Conservation (phyloP, 345 rosid species). For the Camelina sativa region DNA sequence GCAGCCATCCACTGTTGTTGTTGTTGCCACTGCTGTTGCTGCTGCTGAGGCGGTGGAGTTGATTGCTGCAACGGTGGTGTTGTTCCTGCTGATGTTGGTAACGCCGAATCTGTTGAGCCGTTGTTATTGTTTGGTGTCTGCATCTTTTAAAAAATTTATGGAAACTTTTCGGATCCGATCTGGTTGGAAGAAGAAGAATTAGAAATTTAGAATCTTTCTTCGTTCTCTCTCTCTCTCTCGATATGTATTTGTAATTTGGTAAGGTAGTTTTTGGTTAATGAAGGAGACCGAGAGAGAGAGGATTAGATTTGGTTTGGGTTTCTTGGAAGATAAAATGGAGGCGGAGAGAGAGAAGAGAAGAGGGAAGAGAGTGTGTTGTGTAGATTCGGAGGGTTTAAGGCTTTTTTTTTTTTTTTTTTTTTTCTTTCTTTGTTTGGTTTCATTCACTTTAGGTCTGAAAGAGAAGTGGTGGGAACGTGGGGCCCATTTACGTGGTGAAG, state of each 20-base stretch:
- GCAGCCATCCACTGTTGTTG: constrained; percentile 64
- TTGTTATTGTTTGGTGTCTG: constrained; percentile 43
- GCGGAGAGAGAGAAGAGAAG: constrained; percentile 46
- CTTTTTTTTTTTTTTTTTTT: background rate
- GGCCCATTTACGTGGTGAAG: constrained; percentile 32
- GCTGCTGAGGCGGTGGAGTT: constrained; percentile 49
- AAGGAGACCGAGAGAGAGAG: constrained; percentile 43
- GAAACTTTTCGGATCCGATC: constrained; percentile 32
- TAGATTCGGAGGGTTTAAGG: constrained; percentile 44
- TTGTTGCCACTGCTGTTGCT: constrained; percentile 43
- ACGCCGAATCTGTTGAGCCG: constrained; percentile 52
- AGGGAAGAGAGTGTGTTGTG: constrained; percentile 24
- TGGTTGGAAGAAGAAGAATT: background rate
- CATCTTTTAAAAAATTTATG: constrained; percentile 35
- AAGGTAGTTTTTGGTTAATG: constrained; percentile 5
- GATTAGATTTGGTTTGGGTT: constrained; percentile 19
- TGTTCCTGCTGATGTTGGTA: constrained; percentile 43
- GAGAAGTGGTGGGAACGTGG: constrained; percentile 44
- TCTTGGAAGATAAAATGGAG: constrained; percentile 31
- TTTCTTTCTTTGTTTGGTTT: background rate
- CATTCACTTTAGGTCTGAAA: constrained; percentile 26
- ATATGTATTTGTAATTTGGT: background rate
- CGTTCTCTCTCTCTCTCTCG: constrained; percentile 15
- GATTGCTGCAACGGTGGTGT: constrained; percentile 48
- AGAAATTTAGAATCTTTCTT: background rate